Percentiles rank a stretch among this genome's conserved stretches.
Evolutionary conservation across 306 rosid species (phyloP).

Genomic region (Rubus idaeus): DNA sequence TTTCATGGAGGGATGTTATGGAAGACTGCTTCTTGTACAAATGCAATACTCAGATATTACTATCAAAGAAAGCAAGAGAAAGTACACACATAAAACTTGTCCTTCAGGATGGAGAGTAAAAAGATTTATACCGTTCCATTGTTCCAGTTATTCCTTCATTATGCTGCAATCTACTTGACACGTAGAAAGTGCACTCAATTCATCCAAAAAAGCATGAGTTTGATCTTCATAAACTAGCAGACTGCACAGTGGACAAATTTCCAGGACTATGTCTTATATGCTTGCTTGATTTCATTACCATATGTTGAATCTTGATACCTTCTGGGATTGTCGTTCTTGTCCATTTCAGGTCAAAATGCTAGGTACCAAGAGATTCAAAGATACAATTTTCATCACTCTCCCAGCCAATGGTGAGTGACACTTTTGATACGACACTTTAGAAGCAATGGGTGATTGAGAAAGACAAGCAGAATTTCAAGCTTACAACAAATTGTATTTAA

Average conservation of each 20-base stretch:
- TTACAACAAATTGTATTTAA: conserved; percentile 7
- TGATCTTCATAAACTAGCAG: background rate
- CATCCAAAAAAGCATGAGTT: background rate
- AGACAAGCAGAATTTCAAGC: background rate
- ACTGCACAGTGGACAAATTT: background rate
- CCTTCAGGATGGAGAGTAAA: background rate
- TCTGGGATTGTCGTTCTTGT: background rate
- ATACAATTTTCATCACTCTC: conserved; percentile 63
- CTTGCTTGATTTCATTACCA: background rate
- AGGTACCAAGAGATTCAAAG: conserved; percentile 54
- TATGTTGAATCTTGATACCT: background rate
- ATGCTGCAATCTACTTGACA: background rate
- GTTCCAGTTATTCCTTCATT: background rate
- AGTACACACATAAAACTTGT: background rate
- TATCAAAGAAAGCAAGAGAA: conserved; percentile 1
- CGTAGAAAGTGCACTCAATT: background rate
- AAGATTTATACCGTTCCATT: background rate
- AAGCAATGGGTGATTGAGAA: background rate
- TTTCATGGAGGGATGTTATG: background rate
- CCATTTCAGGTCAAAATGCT: conserved; percentile 56
- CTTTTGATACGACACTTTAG: conserved; percentile 18
- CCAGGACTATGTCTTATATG: background rate
- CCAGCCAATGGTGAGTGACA: conserved; percentile 67
- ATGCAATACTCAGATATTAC: background rate
- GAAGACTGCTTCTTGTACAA: background rate